These are phyloP conservation scores for Lachancea fermentati DNA, from an alignment of 805 yeast genomes.

Conservation along the genomic window DNA sequence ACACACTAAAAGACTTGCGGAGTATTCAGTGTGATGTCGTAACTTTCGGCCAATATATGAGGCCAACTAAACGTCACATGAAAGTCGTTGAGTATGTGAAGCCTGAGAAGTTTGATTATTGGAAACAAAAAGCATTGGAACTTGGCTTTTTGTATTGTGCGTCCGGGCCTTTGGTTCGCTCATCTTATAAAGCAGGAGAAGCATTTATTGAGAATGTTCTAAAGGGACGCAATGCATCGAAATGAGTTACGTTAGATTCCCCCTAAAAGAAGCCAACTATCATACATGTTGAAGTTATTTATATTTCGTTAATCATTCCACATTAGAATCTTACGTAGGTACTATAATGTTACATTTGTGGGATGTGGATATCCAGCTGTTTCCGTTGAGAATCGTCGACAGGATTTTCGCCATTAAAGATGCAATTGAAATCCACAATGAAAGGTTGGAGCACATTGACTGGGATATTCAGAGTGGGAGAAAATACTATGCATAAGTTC, in stretches of 20 bases:
- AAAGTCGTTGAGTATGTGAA: slow-evolving; percentile 92
- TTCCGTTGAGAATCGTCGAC: slow-evolving; percentile 39
- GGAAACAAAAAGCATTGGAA: slow-evolving; percentile 82
- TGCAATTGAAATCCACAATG: slow-evolving; percentile 54
- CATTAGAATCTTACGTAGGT: background rate
- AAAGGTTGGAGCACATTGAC: slow-evolving; percentile 53
- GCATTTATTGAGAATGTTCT: slow-evolving; percentile 92
- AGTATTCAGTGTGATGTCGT: slow-evolving; percentile 82
- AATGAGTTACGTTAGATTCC: background rate
- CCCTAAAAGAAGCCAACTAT: background rate
- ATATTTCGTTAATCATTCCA: background rate
- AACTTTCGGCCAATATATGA: slow-evolving; percentile 98
- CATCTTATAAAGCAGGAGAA: slow-evolving; percentile 98
- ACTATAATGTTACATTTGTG: slow-evolving; percentile 28
- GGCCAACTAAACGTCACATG: slow-evolving; percentile 98
- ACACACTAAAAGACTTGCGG: slow-evolving; percentile 72
- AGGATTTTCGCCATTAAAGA: slow-evolving; percentile 51
- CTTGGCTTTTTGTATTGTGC: slow-evolving; percentile 96
- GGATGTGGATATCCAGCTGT: slow-evolving; percentile 48
- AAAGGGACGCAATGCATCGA: slow-evolving; percentile 40
- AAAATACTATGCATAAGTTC: slow-evolving; percentile 75
- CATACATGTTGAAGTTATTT: background rate
- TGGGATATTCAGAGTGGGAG: slow-evolving; percentile 71
- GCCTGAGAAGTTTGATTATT: slow-evolving; percentile 90
- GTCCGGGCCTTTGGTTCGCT: slow-evolving; percentile 93